Evolutionary conservation across 805 yeast species (phyloP).

Genomic region (Barnettozyma sucrosica): DNA sequence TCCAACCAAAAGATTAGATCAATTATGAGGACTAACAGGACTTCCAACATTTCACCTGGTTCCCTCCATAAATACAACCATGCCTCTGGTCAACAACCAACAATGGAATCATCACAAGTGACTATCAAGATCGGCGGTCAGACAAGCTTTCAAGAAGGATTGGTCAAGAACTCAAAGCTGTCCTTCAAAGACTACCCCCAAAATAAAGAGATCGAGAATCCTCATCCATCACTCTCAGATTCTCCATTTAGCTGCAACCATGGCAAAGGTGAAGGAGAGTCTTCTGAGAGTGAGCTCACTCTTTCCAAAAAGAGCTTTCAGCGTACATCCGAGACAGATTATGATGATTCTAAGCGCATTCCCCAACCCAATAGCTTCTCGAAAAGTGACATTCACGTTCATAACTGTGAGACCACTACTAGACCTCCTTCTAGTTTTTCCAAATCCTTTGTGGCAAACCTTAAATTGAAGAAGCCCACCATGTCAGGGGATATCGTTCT

Average conservation of each 20-base stretch:
- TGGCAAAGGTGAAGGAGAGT: background rate
- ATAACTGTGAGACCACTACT: constrained; percentile 10
- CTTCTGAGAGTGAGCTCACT: background rate
- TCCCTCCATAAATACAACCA: constrained; percentile 12
- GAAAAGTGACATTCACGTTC: constrained; percentile 1
- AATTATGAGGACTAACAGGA: constrained; percentile 1
- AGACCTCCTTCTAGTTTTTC: constrained; percentile 5
- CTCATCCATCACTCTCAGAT: background rate
- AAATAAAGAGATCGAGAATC: background rate
- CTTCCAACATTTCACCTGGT: constrained; percentile 2
- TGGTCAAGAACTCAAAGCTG: constrained; percentile 15
- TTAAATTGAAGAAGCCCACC: background rate
- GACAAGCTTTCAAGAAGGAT: constrained; percentile 17
- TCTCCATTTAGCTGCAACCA: constrained; percentile 1
- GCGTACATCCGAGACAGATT: constrained; percentile 4
- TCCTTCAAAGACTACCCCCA: constrained; percentile 15
- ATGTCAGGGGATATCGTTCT: constrained; percentile 7
- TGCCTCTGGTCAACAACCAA: background rate
- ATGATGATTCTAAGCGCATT: background rate
- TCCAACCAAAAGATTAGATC: constrained; percentile 1
- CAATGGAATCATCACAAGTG: constrained; percentile 7
- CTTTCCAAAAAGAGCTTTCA: background rate
- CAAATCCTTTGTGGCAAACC: background rate
- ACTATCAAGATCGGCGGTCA: constrained; percentile 23
- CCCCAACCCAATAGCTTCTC: background rate